Evolutionary conservation across 177 flowering plant genomes (phyloP).

Genomic region (Tripterygium wilfordii): DNA sequence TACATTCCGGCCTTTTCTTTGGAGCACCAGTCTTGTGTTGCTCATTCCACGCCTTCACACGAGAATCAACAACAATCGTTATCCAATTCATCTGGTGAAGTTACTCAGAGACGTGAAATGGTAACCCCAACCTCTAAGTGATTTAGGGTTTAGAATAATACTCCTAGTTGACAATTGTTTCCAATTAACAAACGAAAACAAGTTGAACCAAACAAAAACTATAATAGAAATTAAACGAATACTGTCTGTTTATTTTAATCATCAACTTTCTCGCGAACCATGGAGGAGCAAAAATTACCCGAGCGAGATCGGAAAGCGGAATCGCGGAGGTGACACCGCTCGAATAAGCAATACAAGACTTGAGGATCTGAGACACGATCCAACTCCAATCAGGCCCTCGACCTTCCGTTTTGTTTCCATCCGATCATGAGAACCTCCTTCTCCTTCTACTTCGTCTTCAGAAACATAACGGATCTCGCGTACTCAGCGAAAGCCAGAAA

Average conservation of each 20-base stretch:
- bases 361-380: constrained; percentile 69
- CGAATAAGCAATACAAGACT: constrained; percentile 67
- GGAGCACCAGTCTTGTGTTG: constrained; percentile 45
- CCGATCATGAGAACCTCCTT: constrained; percentile 7
- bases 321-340: constrained; percentile 92
- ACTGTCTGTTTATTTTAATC: no score
- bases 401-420: constrained; percentile 12
- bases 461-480: constrained; percentile 44
- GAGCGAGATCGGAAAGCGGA: constrained; percentile 86
- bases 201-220: no score
- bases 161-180: no score
- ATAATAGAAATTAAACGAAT: no score
- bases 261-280: no score
- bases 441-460: constrained; percentile 13
- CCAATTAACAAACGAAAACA: neutral
- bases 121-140: no score
- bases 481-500: constrained; percentile 63
- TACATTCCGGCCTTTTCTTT: constrained; percentile 48
- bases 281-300: constrained; percentile 32
- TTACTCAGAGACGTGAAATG: neutral
- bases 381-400: constrained; percentile 75
- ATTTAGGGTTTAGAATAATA: no score
- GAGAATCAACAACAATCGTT: neutral
- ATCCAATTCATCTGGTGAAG: neutral
- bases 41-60: constrained; percentile 84